phyloP scores from a whole-genome alignment of 345 rosid species.

The Lepidium sativum region DNA sequence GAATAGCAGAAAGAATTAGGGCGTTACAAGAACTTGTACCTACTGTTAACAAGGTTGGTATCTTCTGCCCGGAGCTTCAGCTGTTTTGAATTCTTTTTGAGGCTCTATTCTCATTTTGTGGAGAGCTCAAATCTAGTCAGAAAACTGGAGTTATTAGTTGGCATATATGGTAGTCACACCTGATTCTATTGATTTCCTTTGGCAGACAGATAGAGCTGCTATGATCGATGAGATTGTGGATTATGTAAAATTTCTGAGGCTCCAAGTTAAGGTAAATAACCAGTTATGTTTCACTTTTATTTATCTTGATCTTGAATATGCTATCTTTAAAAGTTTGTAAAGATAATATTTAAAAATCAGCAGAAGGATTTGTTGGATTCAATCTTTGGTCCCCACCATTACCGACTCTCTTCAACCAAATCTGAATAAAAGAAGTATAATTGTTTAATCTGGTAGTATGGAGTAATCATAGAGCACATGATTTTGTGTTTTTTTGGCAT shows the following conservation, averaged over 20 bases:
- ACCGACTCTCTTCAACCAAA: constrained; percentile 8
- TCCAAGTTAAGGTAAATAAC: constrained; percentile 89
- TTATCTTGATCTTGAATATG: neutral
- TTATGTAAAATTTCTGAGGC: constrained; percentile 97
- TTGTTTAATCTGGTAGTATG: constrained; percentile 4
- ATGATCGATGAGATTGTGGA: constrained; percentile 99
- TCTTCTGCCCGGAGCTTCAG: neutral
- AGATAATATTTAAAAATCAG: constrained; percentile 7
- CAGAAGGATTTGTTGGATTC: constrained; percentile 9
- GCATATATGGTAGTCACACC: neutral
- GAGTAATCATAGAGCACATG: constrained; percentile 20
- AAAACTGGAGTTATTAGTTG: neutral
- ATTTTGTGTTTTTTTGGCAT: constrained; percentile 3
- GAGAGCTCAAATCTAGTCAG: neutral
- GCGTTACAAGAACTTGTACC: constrained; percentile 98
- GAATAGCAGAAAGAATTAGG: constrained; percentile 97
- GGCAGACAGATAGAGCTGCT: constrained; percentile 89
- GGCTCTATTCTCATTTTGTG: neutral
- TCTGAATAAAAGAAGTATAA: constrained; percentile 6
- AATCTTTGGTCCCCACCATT: constrained; percentile 27
- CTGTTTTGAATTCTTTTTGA: too few relatives aligned
- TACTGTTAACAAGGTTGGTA: constrained; percentile 83
- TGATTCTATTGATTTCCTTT: neutral
- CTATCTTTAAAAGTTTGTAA: neutral
- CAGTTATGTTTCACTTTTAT: neutral